phyloP scores from a whole-genome alignment of 176 grass and related monocot genomes.

The maize (Zea mays) region Zm-B73-REFERENCE-NAM-5.0 NC_050097.1:182136501-182137000 shows the following conservation, averaged over 20 bases:
- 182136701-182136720: neutral
- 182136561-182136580: neutral
- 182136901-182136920: constrained; percentile 40
- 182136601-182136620: neutral
- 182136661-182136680: neutral
- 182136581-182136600: neutral
- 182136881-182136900: neutral
- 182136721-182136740: constrained; percentile 43
- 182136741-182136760: constrained; percentile 14
- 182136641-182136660: neutral
- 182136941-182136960: constrained; percentile 44
- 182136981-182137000: neutral
- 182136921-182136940: constrained; percentile 35
- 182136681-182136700: neutral
- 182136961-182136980: constrained; percentile 33
- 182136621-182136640: neutral
- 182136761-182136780: neutral
- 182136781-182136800: neutral
- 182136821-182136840: neutral
- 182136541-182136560: neutral
- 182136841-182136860: too few relatives aligned
- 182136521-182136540: neutral
- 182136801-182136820: too few relatives aligned
- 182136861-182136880: too few relatives aligned
- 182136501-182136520: neutral